Evolutionary conservation across 2,329 filamentous ascomycete genomes (phyloP).

Genomic region (Rugonectria rugulosa): DNA sequence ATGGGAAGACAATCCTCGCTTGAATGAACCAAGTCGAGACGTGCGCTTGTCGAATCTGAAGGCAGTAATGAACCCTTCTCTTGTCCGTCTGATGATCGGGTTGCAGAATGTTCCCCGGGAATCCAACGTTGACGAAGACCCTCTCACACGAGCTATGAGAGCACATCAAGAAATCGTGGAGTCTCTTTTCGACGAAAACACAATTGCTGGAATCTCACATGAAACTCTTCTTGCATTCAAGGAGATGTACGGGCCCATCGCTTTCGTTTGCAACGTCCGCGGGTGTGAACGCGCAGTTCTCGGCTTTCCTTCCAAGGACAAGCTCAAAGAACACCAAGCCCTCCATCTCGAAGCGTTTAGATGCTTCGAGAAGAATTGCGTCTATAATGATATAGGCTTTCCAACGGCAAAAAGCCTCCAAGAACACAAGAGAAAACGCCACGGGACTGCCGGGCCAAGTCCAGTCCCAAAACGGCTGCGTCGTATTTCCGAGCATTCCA

Average conservation of each 20-base stretch:
- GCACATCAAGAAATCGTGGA: neutral
- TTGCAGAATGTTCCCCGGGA: neutral
- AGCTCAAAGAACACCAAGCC: neutral
- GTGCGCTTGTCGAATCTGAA: neutral
- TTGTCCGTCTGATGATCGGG: neutral
- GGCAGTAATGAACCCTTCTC: neutral
- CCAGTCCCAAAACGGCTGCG: neutral
- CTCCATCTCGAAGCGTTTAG: neutral
- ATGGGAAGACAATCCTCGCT: neutral
- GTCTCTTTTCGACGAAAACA: neutral
- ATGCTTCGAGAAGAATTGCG: neutral
- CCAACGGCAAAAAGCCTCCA: neutral
- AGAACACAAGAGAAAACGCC: neutral
- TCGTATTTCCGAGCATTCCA: neutral
- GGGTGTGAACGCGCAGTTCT: neutral
- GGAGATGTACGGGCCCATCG: neutral
- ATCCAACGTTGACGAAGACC: neutral
- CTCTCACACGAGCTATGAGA: neutral
- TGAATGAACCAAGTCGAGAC: neutral
- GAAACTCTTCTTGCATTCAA: neutral
- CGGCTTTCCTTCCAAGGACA: neutral
- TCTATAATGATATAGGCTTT: neutral
- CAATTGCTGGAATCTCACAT: neutral
- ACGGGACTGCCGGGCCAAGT: neutral
- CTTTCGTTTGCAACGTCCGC: neutral